Evolutionary conservation across 2,329 filamentous ascomycete species (phyloP).

Genomic region (Hortaea sp.): DNA sequence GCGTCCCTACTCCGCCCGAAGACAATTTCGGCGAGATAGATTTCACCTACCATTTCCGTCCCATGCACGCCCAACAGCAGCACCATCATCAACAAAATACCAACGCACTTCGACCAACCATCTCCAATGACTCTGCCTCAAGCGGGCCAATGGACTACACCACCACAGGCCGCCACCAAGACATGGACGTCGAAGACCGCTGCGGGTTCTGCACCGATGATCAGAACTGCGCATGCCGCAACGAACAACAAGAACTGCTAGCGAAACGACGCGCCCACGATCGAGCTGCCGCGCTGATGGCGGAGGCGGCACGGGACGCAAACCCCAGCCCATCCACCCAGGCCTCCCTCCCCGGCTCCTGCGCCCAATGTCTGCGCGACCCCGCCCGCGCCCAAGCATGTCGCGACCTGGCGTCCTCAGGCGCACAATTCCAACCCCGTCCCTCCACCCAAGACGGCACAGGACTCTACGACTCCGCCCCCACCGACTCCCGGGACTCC

Average conservation of each 20-base stretch:
- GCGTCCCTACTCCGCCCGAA: constrained; percentile 11
- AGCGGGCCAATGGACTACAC: constrained; percentile 10
- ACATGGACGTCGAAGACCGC: constrained; percentile 10
- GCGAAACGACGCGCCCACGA: constrained; percentile 6
- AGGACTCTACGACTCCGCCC: no score
- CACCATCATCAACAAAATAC: no score
- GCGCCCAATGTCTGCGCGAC: constrained; percentile 18
- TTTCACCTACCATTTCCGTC: constrained; percentile 1
- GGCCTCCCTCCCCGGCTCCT: constrained; percentile 16
- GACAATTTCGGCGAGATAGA: constrained; percentile 14
- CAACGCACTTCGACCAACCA: background rate
- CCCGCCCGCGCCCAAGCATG: constrained; percentile 18
- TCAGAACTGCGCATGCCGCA: constrained; percentile 15
- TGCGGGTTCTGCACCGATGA: constrained; percentile 23
- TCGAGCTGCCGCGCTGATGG: background rate
- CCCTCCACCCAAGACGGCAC: background rate
- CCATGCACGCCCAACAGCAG: background rate
- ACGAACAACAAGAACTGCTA: background rate
- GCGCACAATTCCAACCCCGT: background rate
- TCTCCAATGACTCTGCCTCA: background rate
- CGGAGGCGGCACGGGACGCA: background rate
- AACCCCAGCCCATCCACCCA: no score
- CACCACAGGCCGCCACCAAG: constrained; percentile 6
- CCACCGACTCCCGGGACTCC: no score
- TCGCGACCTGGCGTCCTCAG: constrained; percentile 3